Evolutionary conservation across 73 alveolate species (phyloP), one percentile per base, ranked within the genome.

Genomic region (Stentor coeruleus): DNA sequence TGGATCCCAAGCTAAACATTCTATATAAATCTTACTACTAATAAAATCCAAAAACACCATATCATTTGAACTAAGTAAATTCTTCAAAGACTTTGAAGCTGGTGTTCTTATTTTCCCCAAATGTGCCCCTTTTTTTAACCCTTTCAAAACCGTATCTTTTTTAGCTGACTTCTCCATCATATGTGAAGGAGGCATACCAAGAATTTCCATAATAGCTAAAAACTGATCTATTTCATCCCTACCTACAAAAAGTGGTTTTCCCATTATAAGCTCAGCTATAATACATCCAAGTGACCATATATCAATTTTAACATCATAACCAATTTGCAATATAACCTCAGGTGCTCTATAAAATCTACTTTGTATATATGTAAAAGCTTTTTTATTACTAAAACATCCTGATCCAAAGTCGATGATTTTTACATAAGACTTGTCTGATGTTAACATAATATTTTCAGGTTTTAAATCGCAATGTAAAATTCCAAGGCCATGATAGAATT

Each of bases 331-430:
- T 35, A 95, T 75, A 37, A 91, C 85, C 83, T 95, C 99, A n/a
- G 99, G 99, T 3, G 99, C 98, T 80, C 99, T 60, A 82, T 95
- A 95, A 96, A 95, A 95, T 58, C 96, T 82, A 41, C 98, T 95
- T 31, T 92, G 89, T 14, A 92, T 94, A 79, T 92, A 90, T 20
- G 83, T 90, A 3, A 92, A 88, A 39, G 82, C 87, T 82, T 73
- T 33, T 39, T 82, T 59, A 38, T 73, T 73, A 31, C 81, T 74
- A 40, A 30, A 83, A 40, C 85, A 83, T 76, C 59, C 72, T 15
- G 84, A 80, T 59, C 90, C 87, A 1, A 83, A 80, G 30, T 82
- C 89, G 77, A 80, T 73, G 42, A 73, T 74, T 15, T 59, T 83
- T 39, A 83, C 73, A 42, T 83, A 3, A 15, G 58, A 39, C 4